Percentiles rank a stretch among this genome's conserved stretches.
Evolutionary conservation across 164 flowering plant genomes (phyloP).

Genomic region (Liquidambar formosana): DNA sequence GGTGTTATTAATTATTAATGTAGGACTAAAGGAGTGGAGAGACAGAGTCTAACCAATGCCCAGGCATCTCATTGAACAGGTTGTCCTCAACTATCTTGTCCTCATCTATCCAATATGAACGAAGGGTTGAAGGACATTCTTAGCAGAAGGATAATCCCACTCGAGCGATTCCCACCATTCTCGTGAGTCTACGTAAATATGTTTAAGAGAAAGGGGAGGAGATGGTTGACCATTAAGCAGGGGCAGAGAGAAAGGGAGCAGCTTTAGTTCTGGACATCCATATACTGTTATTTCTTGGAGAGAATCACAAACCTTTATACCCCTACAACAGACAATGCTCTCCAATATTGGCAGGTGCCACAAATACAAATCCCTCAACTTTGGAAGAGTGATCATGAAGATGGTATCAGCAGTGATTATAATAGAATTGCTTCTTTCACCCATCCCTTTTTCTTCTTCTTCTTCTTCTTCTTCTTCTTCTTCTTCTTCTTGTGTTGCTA

Average conservation of each 20-base stretch:
- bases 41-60: too few species aligned
- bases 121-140: neutral
- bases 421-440: neutral
- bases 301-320: slow-evolving; percentile 10
- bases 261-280: slow-evolving; percentile 2
- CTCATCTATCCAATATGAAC: neutral
- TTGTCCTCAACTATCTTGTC: too few species aligned
- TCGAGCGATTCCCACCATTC: slow-evolving; percentile 5
- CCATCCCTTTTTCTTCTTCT: too few species aligned
- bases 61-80: too few species aligned
- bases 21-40: too few species aligned
- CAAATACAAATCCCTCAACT: slow-evolving; percentile 5
- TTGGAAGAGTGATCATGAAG: slow-evolving; percentile 10
- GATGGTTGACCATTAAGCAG: neutral
- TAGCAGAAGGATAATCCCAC: neutral
- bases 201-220: slow-evolving; percentile 5
- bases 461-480: slow-evolving; percentile 3
- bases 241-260: slow-evolving; percentile 10
- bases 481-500: slow-evolving; percentile 1
- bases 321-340: slow-evolving; percentile 10
- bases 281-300: neutral
- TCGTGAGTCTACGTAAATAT: neutral
- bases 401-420: neutral
- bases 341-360: slow-evolving; percentile 1
- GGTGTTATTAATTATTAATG: too few species aligned